Evolutionary conservation across 2,329 filamentous ascomycete species (phyloP), one percentile per base, ranked within the genome.

Genomic region (Fusarium praegraminearum): DNA sequence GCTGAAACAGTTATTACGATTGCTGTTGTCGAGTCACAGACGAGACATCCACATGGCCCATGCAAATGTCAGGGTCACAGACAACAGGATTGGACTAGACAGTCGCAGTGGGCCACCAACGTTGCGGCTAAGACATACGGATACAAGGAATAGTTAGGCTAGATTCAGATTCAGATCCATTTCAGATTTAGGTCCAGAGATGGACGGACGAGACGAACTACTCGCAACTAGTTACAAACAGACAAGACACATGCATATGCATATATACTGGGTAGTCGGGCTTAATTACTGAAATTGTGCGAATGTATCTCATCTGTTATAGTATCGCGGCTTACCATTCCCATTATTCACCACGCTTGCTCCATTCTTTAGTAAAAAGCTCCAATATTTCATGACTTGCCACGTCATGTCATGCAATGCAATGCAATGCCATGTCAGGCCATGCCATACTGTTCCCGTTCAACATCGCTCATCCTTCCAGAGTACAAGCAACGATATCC

Each of bases 401-500:
- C 49, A 52, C 49, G 47, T 36, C 59, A 62, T 45, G 58, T 38
- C 49, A 47, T 41, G 60, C 41, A 40, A 62, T 60, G 53, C 51
- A 8, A 60, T 62, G 28, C 35, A 40, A 40, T 38, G 28, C 28
- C 60, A 55, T 43, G 57, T 30, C 56, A 62, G 35, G 38, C 44
- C 35, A 32, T 26, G 24, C 33, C 49, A 41, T 52, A 52, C 53
- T 50, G 33, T 30, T 49, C 51, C 41, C 51, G 13, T 60, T 65
- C 62, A 65, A 69, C 64, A 71, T 71, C 53, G 69, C 73, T 73
- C 65, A 75, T 71, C 63, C 73, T 75, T 73, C 71, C 63, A 75
- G 69, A 73, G 68, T 74, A 75, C 70, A 76, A 73, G 65, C 62
- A 69, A 62, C 59, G 55, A 60, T 58, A 62, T 61, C 49, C 45